These are phyloP conservation scores for Diaporthe destruens DNA, from an alignment of 2,329 filamentous ascomycete genomes.

Conservation along the genomic window DNA sequence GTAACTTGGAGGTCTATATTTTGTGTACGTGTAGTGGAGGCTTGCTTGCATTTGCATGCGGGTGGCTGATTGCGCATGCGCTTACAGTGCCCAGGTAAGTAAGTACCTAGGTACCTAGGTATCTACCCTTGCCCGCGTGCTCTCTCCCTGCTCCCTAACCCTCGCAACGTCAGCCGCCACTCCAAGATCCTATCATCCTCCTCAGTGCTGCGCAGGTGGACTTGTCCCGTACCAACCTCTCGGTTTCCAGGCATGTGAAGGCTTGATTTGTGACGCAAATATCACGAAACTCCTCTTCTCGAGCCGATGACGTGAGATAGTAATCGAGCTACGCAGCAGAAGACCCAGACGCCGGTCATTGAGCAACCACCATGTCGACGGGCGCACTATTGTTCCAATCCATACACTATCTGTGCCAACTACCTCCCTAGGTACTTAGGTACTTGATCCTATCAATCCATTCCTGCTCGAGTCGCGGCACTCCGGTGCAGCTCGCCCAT, in stretches of 20 bases:
- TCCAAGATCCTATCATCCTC: not conserved
- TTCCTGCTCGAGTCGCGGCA: not conserved
- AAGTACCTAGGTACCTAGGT: too few species aligned
- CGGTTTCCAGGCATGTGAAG: not conserved
- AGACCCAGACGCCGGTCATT: not conserved
- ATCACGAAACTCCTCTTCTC: not conserved
- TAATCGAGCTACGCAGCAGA: not conserved
- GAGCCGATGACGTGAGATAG: not conserved
- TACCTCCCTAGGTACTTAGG: too few species aligned
- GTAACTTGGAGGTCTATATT: constrained; percentile 1
- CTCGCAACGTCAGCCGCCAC: not conserved
- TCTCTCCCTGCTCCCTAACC: constrained; percentile 5
- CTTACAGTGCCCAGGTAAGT: too few species aligned
- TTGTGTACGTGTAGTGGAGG: not conserved
- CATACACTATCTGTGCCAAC: not conserved
- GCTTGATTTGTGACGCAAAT: not conserved
- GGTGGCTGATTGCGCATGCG: constrained; percentile 22
- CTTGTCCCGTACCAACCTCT: not conserved
- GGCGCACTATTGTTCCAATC: not conserved
- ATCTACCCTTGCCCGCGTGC: not conserved
- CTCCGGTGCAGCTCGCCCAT: too few species aligned
- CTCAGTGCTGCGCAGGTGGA: not conserved
- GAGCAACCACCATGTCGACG: not conserved
- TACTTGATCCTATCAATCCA: not conserved
- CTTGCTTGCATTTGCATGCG: constrained; percentile 7